A percentile compares a stretch with the other conserved stretches of the same genome.
Evolutionary conservation across 2,329 filamentous ascomycete species (phyloP).

Genomic region (Aspergillus sojae): DNA sequence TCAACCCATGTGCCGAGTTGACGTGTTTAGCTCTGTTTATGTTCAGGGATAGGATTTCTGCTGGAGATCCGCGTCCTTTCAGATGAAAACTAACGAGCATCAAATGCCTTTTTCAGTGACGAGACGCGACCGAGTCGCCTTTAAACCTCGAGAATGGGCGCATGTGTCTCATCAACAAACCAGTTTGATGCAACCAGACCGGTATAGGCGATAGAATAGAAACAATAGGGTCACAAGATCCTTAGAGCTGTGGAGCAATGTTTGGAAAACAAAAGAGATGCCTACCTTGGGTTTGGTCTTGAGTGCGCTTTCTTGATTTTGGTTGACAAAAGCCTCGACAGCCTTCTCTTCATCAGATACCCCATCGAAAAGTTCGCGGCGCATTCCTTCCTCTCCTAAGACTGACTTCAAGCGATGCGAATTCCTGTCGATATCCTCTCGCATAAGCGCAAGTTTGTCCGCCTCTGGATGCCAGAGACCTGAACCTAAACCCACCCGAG

Average conservation of each 20-base stretch:
- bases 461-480: constrained; percentile 81
- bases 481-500: constrained; percentile 57
- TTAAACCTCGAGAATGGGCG: background rate
- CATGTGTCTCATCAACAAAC: background rate
- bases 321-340: constrained; percentile 68
- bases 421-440: constrained; percentile 73
- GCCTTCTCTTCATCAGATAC: constrained; percentile 59
- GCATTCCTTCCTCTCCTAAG: constrained; percentile 63
- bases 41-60: background rate
- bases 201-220: background rate
- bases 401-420: constrained; percentile 70
- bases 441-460: constrained; percentile 65
- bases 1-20: background rate
- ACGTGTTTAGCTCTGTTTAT: background rate
- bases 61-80: background rate
- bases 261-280: constrained; percentile 16
- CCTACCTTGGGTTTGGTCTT: constrained; percentile 84
- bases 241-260: background rate
- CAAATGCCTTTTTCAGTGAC: background rate
- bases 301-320: constrained; percentile 73
- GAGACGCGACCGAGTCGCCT: constrained; percentile 5
- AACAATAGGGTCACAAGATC: background rate
- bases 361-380: constrained; percentile 65
- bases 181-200: background rate
- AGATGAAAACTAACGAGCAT: background rate